Evolutionary conservation across 2,329 filamentous ascomycete genomes (phyloP).

Genomic region (Byssochlamys sp.): DNA sequence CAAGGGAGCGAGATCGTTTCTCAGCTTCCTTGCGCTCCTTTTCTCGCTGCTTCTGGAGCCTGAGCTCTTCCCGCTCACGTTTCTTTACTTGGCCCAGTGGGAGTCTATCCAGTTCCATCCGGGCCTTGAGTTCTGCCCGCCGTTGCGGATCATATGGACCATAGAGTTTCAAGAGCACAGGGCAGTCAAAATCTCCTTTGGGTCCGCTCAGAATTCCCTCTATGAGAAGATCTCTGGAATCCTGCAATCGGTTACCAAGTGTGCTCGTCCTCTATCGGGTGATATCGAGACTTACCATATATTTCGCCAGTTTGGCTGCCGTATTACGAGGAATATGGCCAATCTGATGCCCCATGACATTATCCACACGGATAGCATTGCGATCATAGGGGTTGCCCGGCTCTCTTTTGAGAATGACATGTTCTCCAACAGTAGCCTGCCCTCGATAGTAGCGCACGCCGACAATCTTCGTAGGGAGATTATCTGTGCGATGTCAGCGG

Average conservation of each 20-base stretch:
- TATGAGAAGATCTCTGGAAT: constrained; percentile 50
- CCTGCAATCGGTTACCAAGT: constrained; percentile 25
- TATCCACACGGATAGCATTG: constrained; percentile 71
- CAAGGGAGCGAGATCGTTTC: constrained; percentile 20
- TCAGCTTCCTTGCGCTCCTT: constrained; percentile 37
- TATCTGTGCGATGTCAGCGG: constrained; percentile 13
- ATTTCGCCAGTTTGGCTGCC: constrained; percentile 62
- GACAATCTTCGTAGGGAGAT: constrained; percentile 47
- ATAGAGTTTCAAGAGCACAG: constrained; percentile 59
- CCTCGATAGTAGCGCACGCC: constrained; percentile 56
- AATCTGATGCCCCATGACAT: constrained; percentile 65
- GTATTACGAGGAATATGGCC: constrained; percentile 63
- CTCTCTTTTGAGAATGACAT: constrained; percentile 55
- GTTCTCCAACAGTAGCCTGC: constrained; percentile 52
- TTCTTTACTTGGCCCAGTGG: constrained; percentile 46
- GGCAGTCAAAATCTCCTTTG: constrained; percentile 62
- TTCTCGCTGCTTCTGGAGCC: constrained; percentile 41
- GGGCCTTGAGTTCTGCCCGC: constrained; percentile 47
- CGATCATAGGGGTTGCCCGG: constrained; percentile 59
- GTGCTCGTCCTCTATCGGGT: neutral
- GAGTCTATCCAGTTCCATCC: constrained; percentile 57
- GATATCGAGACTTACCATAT: constrained; percentile 47
- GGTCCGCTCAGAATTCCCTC: constrained; percentile 61
- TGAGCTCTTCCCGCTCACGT: constrained; percentile 42
- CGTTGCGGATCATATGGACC: constrained; percentile 51